Conservation (phyloP, 441 rosid species). For the Pelargonium citronellum region DNA sequence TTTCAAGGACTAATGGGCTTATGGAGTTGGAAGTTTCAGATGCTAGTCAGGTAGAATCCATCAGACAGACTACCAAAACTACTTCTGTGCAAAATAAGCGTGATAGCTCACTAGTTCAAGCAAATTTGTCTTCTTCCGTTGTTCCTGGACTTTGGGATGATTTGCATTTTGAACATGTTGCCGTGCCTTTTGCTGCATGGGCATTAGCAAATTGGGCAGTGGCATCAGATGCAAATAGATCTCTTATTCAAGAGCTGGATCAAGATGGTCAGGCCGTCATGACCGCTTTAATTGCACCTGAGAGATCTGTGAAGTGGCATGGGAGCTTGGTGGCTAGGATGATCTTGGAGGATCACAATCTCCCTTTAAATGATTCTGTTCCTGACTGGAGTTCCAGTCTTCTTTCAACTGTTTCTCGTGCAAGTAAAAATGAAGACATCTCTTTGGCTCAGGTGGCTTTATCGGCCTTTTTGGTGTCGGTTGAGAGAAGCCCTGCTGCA, state of each 20-base stretch:
- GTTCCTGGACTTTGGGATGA: slow-evolving; percentile 99
- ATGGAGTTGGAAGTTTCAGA: slow-evolving; percentile 41
- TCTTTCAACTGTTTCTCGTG: slow-evolving; percentile 71
- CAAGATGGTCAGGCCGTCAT: slow-evolving; percentile 78
- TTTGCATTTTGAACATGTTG: slow-evolving; percentile 90
- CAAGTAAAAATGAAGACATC: slow-evolving; percentile 76
- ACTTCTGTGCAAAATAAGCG: slow-evolving; percentile 48
- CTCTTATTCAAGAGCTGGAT: slow-evolving; percentile 84
- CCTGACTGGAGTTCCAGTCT: slow-evolving; percentile 91
- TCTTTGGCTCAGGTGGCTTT: slow-evolving; percentile 71
- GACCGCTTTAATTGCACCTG: slow-evolving; percentile 86
- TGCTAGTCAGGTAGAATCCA: slow-evolving; percentile 27
- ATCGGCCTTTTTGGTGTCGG: slow-evolving; percentile 74
- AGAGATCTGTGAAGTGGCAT: slow-evolving; percentile 99
- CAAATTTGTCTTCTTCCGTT: slow-evolving; percentile 62
- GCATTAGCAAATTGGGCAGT: slow-evolving; percentile 96
- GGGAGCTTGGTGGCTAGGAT: slow-evolving; percentile 85
- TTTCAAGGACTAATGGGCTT: slow-evolving; percentile 56
- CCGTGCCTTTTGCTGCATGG: slow-evolving; percentile 98
- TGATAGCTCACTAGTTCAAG: slow-evolving; percentile 40
- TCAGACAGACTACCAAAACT: slow-evolving; percentile 36
- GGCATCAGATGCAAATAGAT: slow-evolving; percentile 78
- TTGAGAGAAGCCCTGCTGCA: slow-evolving; percentile 71
- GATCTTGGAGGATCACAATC: slow-evolving; percentile 72
- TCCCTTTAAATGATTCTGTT: slow-evolving; percentile 74